Conservation (phyloP, 306 rosid genomes). For the Vicia faba region DNA sequence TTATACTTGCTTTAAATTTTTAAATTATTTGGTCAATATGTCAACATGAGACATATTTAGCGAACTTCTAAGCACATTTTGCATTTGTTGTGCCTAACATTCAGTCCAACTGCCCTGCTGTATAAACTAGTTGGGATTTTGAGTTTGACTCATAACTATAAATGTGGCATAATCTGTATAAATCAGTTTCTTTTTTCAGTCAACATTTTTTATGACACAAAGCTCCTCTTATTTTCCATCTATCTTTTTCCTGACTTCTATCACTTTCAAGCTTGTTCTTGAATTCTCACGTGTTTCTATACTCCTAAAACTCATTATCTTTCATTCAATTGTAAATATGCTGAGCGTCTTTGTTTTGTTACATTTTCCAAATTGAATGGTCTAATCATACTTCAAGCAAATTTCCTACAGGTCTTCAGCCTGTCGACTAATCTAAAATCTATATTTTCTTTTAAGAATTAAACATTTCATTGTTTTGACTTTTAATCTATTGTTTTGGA, state of each 20-base stretch:
- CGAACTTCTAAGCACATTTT: conserved; percentile 1
- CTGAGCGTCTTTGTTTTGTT: not conserved
- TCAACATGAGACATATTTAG: conserved; percentile 12
- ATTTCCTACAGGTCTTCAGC: not conserved
- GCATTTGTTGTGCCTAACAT: not conserved
- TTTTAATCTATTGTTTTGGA: conserved; percentile 9
- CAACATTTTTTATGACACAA: not conserved
- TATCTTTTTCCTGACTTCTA: not conserved
- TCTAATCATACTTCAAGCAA: conserved; percentile 14
- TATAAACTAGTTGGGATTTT: not conserved
- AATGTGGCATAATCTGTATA: not conserved
- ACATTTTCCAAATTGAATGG: conserved; percentile 28
- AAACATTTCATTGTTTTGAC: conserved; percentile 15
- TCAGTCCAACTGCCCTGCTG: not conserved
- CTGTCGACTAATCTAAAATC: not conserved
- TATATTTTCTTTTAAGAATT: not conserved
- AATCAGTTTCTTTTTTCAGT: not conserved
- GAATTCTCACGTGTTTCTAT: not conserved
- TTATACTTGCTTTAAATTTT: conserved; percentile 6
- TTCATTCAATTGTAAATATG: not conserved
- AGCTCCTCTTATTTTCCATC: not conserved
- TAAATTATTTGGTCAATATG: not conserved
- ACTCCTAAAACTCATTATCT: not conserved
- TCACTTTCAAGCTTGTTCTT: not conserved
- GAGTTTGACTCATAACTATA: not conserved